phyloP scores from a whole-genome alignment of 805 yeast species.

The Wickerhamiella sorbophila region DNA sequence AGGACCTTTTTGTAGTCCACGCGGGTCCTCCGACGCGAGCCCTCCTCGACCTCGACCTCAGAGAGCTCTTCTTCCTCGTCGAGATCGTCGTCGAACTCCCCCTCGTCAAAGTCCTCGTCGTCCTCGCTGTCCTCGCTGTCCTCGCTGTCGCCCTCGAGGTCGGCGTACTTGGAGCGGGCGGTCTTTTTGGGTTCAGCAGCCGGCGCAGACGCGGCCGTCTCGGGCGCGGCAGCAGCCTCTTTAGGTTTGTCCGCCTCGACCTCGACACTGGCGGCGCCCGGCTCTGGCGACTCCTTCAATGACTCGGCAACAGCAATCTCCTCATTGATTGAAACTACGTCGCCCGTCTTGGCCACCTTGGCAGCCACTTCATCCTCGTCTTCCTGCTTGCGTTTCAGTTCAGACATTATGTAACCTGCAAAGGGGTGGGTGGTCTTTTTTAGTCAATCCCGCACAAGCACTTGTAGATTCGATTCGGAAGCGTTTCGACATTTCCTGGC shows the following conservation, averaged over 20 bases:
- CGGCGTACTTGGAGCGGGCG: constrained; percentile 31
- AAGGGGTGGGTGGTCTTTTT: too few species aligned
- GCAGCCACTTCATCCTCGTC: neutral
- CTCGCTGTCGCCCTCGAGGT: constrained; percentile 27
- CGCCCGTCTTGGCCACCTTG: neutral
- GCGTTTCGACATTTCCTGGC: too few species aligned
- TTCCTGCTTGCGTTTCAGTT: neutral
- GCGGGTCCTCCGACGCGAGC: constrained; percentile 77
- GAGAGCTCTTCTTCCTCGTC: constrained; percentile 35
- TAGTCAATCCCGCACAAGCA: too few species aligned
- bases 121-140: constrained; percentile 25
- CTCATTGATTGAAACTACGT: too few species aligned
- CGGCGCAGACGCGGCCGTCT: constrained; percentile 10
- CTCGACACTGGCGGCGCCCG: constrained; percentile 14
- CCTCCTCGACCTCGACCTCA: constrained; percentile 64
- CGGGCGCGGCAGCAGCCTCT: constrained; percentile 14
- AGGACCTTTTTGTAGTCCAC: constrained; percentile 77
- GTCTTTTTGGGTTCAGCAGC: constrained; percentile 24
- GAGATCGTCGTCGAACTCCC: constrained; percentile 29
- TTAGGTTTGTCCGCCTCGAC: constrained; percentile 25
- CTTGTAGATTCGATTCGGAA: too few species aligned
- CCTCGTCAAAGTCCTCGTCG: constrained; percentile 58
- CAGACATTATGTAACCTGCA: neutral
- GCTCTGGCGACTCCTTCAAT: constrained; percentile 13
- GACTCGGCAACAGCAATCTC: constrained; percentile 4